Percentiles rank a stretch among this genome's conserved stretches.
Evolutionary conservation across 2,329 filamentous ascomycete species (phyloP).

Genomic region (Colletotrichum eleusines): DNA sequence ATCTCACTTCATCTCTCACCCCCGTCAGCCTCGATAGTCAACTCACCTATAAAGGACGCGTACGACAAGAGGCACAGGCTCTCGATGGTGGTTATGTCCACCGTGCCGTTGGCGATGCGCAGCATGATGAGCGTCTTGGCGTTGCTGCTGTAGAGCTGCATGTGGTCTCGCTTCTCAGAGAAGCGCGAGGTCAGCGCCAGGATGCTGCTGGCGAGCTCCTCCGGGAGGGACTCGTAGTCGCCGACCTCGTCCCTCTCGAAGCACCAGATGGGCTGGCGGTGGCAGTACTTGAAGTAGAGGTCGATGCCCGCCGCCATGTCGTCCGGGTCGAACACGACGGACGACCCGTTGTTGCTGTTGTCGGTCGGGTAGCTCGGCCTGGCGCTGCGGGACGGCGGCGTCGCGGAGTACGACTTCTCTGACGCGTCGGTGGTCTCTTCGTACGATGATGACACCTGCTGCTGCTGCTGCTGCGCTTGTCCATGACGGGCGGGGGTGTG

Average conservation of each 20-base stretch:
- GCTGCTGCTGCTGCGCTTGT: constrained; percentile 29
- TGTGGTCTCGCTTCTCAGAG: constrained; percentile 50
- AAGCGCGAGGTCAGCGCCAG: constrained; percentile 56
- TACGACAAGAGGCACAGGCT: constrained; percentile 64
- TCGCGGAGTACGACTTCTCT: constrained; percentile 52
- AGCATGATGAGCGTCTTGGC: constrained; percentile 60
- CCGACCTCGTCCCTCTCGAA: constrained; percentile 57
- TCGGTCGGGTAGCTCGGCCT: constrained; percentile 42
- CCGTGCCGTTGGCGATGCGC: constrained; percentile 63
- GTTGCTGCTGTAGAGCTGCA: constrained; percentile 53
- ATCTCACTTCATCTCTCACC: background rate
- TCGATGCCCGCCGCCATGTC: constrained; percentile 53
- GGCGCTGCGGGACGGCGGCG: constrained; percentile 46
- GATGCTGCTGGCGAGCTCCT: constrained; percentile 58
- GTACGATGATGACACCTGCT: too few species aligned
- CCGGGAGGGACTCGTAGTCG: constrained; percentile 51
- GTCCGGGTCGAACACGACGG: constrained; percentile 47
- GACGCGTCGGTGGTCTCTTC: constrained; percentile 50
- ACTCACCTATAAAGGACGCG: constrained; percentile 61
- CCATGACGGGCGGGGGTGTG: constrained; percentile 47
- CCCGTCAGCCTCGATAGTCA: background rate
- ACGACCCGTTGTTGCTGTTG: constrained; percentile 38
- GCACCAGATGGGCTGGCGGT: constrained; percentile 59
- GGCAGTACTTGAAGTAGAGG: constrained; percentile 58
- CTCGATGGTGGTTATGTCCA: constrained; percentile 62